Conservation (phyloP, 495 filamentous ascomycete genomes). For the Daldinia grandis region DNA sequence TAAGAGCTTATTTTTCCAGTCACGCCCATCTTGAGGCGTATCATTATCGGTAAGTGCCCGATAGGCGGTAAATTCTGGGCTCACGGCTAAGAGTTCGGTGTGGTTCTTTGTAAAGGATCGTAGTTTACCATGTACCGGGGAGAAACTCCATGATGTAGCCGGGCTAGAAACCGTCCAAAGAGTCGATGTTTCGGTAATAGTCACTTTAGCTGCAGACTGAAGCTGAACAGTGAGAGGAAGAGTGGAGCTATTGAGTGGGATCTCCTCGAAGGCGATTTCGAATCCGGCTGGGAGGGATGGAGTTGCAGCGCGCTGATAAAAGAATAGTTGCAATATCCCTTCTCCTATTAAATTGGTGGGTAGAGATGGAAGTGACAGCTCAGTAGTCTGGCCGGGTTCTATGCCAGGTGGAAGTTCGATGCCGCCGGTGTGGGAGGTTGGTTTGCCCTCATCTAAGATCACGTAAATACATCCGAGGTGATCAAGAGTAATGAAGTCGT, state of each 20-base stretch:
- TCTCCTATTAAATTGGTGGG: conserved; percentile 17
- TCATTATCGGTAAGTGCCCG: conserved; percentile 69
- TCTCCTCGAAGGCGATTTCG: conserved; percentile 58
- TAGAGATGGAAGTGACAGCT: conserved; percentile 17
- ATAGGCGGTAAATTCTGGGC: conserved; percentile 49
- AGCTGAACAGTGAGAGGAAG: conserved; percentile 4
- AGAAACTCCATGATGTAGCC: conserved; percentile 30
- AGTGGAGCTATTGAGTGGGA: conserved; percentile 35
- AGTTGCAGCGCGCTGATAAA: conserved; percentile 44
- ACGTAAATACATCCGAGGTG: conserved; percentile 50
- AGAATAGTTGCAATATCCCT: conserved; percentile 32
- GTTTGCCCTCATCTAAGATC: conserved; percentile 38
- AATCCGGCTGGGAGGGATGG: conserved; percentile 53
- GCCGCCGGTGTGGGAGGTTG: conserved; percentile 22
- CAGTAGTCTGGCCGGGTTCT: conserved; percentile 31
- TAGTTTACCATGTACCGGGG: conserved; percentile 31
- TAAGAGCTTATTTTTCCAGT: conserved; percentile 51
- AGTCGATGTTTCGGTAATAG: conserved; percentile 26
- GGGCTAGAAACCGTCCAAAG: conserved; percentile 38
- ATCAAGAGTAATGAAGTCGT: conserved; percentile 62
- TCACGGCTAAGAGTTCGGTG: conserved; percentile 29
- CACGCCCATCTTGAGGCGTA: conserved; percentile 49
- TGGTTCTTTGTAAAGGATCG: conserved; percentile 36
- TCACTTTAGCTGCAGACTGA: conserved; percentile 18
- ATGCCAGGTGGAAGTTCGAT: conserved; percentile 32